These are phyloP conservation scores for Hippophae tibetana DNA, from an alignment of 306 rosid genomes.

Conservation along the genomic window DNA sequence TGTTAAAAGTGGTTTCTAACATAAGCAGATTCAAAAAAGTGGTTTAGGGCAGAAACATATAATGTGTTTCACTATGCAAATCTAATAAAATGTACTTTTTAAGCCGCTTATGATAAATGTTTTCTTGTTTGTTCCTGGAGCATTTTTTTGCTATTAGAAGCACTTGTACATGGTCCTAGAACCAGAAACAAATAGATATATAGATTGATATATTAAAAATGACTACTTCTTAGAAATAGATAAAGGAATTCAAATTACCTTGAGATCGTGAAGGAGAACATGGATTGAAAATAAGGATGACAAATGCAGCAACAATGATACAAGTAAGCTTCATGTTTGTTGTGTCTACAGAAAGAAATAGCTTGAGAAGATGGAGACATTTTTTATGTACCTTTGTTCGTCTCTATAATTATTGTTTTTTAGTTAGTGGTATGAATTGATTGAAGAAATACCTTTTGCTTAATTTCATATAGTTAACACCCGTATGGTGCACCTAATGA, in stretches of 20 bases:
- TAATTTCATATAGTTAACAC: constrained; percentile 10
- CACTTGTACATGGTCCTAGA: no score
- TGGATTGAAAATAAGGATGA: constrained; percentile 24
- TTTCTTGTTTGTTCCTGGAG: no score
- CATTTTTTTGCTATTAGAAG: no score
- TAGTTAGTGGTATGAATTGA: constrained; percentile 30
- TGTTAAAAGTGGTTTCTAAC: no score
- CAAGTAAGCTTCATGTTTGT: constrained; percentile 30
- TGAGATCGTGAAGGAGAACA: constrained; percentile 31
- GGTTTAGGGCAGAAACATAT: no score
- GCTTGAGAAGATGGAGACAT: constrained; percentile 12
- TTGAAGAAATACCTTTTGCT: constrained; percentile 19
- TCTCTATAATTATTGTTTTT: constrained; percentile 9
- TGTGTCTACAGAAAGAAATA: constrained; percentile 9
- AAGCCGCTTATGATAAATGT: no score
- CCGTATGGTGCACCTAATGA: constrained; percentile 38
- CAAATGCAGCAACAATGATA: constrained; percentile 12
- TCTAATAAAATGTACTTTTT: no score
- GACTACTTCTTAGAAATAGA: not conserved
- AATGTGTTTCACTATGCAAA: no score
- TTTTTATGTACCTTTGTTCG: constrained; percentile 25
- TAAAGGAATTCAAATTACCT: constrained; percentile 25
- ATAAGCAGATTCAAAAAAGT: no score
- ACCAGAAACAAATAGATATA: no score
- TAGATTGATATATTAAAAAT: not conserved